Evolutionary conservation across 805 yeast genomes (phyloP).

Genomic region (Cyberlindnera euphorbiiphila): DNA sequence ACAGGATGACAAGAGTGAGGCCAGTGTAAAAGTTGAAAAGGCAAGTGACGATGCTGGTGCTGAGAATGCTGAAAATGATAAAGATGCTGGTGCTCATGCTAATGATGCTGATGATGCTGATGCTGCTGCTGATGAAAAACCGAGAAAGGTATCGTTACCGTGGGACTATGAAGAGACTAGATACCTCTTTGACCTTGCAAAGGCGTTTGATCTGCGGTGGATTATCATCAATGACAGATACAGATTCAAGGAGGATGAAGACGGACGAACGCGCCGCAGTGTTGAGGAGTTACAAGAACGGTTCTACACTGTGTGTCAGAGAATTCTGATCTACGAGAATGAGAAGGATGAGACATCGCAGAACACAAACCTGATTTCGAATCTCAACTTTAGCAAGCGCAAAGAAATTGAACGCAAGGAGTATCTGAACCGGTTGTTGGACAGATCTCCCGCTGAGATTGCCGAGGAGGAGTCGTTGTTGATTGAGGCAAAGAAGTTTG

Average conservation of each 20-base stretch:
- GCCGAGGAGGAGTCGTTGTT: conserved; percentile 96
- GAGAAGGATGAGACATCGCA: conserved; percentile 37
- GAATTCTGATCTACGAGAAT: conserved; percentile 43
- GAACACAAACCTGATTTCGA: conserved; percentile 54
- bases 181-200: conserved; percentile 71
- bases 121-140: not conserved
- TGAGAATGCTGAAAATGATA: conserved; percentile 1
- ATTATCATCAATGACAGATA: conserved; percentile 62
- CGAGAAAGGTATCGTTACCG: conserved; percentile 15
- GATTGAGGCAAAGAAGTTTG: conserved; percentile 89
- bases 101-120: not conserved
- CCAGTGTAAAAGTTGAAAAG: too few species aligned
- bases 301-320: conserved; percentile 65
- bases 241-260: conserved; percentile 29
- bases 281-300: conserved; percentile 82
- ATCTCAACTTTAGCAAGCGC: conserved; percentile 63
- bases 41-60: too few species aligned
- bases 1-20: conserved; percentile 4
- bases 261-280: conserved; percentile 40
- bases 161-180: conserved; percentile 81
- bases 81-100: conserved; percentile 1
- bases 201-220: conserved; percentile 52
- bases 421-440: conserved; percentile 70
- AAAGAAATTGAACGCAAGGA: conserved; percentile 77
- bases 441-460: conserved; percentile 90